phyloP scores from a whole-genome alignment of 305 asterid genomes.

The Fraxinus angustifolia region DNA sequence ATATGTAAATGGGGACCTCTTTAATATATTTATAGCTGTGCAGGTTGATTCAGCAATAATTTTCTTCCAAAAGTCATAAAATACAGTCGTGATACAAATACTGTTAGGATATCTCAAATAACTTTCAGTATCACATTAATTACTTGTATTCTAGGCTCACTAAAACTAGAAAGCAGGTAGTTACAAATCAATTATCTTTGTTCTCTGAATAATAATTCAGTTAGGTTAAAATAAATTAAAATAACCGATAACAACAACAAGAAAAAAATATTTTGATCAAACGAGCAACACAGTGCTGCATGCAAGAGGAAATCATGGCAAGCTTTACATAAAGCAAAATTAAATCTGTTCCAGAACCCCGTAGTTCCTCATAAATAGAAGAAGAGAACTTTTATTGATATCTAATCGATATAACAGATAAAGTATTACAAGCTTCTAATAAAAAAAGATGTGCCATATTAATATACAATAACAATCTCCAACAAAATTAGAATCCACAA shows the following conservation, averaged over 20 bases:
- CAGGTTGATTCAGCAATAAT: background rate
- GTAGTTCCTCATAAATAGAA: too few species aligned
- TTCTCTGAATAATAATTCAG: background rate
- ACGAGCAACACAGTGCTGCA: background rate
- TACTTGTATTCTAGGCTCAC: background rate
- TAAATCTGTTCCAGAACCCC: background rate
- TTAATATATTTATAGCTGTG: too few species aligned
- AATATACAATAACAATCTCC: background rate
- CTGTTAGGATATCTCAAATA: background rate
- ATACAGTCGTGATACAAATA: background rate
- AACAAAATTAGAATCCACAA: background rate
- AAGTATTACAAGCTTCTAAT: background rate
- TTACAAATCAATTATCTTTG: background rate
- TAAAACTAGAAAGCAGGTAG: background rate
- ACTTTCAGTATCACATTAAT: background rate
- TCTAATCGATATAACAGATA: too few species aligned
- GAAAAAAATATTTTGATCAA: background rate
- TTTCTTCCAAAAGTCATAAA: background rate
- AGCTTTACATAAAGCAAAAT: background rate
- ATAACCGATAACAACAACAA: background rate
- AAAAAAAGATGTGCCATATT: background rate
- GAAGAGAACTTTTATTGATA: too few species aligned
- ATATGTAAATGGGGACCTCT: background rate
- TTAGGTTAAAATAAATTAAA: background rate
- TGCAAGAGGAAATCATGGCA: background rate